Evolutionary conservation across 1,284 basidiomycete species (phyloP).

Genomic region (Entoloma clypeatum): DNA sequence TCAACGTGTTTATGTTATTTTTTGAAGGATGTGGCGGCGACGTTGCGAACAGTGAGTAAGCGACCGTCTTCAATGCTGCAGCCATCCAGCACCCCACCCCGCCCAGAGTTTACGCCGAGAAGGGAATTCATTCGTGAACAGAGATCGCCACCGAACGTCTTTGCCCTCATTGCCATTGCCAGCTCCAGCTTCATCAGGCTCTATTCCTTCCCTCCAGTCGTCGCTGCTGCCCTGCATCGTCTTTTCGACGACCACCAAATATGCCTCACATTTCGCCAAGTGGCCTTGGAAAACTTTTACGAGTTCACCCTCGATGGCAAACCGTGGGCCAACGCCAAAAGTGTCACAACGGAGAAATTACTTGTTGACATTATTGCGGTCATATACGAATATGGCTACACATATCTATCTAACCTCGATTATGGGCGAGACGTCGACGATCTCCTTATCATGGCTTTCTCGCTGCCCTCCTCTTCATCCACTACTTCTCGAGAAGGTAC

Average conservation of each 20-base stretch:
- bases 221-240: slow-evolving; percentile 49
- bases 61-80: slow-evolving; percentile 16
- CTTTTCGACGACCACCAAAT: slow-evolving; percentile 48
- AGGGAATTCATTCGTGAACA: slow-evolving; percentile 67
- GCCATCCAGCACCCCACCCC: slow-evolving; percentile 22
- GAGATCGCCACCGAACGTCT: slow-evolving; percentile 47
- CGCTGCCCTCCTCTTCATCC: slow-evolving; percentile 37
- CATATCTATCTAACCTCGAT: slow-evolving; percentile 65
- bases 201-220: slow-evolving; percentile 57
- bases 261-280: slow-evolving; percentile 50
- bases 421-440: slow-evolving; percentile 76
- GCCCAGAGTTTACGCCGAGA: slow-evolving; percentile 53
- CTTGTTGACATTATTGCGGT: slow-evolving; percentile 61
- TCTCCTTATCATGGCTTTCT: slow-evolving; percentile 65
- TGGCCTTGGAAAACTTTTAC: slow-evolving; percentile 52
- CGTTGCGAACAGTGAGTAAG: not conserved
- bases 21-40: not conserved
- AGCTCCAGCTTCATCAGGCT: slow-evolving; percentile 59
- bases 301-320: slow-evolving; percentile 65
- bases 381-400: slow-evolving; percentile 60
- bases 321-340: slow-evolving; percentile 70
- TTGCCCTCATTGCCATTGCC: slow-evolving; percentile 65
- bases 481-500: slow-evolving; percentile 29
- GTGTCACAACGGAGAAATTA: slow-evolving; percentile 59
- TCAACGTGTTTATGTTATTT: slow-evolving; percentile 22